Conservation (phyloP, 768 basidiomycete species). For the Leccinum longicurvipes region DNA sequence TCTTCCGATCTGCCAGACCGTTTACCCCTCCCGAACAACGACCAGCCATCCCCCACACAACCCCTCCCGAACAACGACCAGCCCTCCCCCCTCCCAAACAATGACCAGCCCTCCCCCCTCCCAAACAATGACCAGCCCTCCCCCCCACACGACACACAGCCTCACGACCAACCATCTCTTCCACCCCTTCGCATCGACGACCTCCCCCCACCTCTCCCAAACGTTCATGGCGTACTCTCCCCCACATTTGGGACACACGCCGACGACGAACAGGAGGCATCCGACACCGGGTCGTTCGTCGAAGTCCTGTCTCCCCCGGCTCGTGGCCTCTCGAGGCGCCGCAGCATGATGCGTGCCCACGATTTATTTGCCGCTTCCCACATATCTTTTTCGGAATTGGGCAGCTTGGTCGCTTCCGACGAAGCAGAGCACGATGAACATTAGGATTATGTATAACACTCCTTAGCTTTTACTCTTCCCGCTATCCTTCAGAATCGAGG, state of each 20-base stretch:
- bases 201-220: slow-evolving; percentile 10
- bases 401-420: slow-evolving; percentile 16
- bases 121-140: neutral
- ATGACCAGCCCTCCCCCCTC: neutral
- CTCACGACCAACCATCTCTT: no score
- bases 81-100: neutral
- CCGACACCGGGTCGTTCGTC: slow-evolving; percentile 13
- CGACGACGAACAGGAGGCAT: neutral
- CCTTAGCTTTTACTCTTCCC: neutral
- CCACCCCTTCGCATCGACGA: slow-evolving; percentile 5
- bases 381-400: slow-evolving; percentile 26
- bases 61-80: neutral
- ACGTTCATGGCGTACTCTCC: neutral
- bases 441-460: neutral
- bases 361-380: slow-evolving; percentile 26
- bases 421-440: neutral
- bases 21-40: no score
- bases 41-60: neutral
- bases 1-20: no score
- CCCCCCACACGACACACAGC: no score
- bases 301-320: slow-evolving; percentile 23
- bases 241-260: neutral
- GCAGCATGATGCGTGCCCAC: slow-evolving; percentile 19
- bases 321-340: slow-evolving; percentile 7
- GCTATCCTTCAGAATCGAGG: neutral